A percentile compares a stretch with the other conserved stretches of the same genome.
phyloP scores from a whole-genome alignment of 2,329 filamentous ascomycete genomes.

The Cadophora gregata region DNA sequence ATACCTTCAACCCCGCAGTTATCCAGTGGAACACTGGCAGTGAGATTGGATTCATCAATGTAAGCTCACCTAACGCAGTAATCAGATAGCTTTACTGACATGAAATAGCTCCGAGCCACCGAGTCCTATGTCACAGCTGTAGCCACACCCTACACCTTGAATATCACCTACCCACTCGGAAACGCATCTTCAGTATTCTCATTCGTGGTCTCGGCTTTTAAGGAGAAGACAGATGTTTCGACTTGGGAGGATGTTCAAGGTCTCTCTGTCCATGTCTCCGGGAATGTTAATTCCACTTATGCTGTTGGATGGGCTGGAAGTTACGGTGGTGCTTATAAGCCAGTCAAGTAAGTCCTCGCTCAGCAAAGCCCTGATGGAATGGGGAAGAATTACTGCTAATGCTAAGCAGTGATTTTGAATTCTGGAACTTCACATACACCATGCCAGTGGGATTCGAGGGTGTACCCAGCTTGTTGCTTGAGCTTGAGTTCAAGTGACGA shows the following conservation, averaged over 20 bases:
- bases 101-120: slow-evolving; percentile 46
- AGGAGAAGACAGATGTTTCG: slow-evolving; percentile 50
- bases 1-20: slow-evolving; percentile 63
- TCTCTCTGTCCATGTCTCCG: slow-evolving; percentile 50
- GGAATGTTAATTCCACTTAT: slow-evolving; percentile 34
- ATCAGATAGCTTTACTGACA: background rate
- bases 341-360: slow-evolving; percentile 46
- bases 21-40: slow-evolving; percentile 60
- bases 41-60: slow-evolving; percentile 46
- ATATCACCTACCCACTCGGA: slow-evolving; percentile 60
- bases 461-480: slow-evolving; percentile 33
- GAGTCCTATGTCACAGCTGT: slow-evolving; percentile 50
- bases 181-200: slow-evolving; percentile 56
- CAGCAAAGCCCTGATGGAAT: background rate
- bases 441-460: slow-evolving; percentile 46
- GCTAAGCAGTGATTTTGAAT: slow-evolving; percentile 49
- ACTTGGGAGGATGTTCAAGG: slow-evolving; percentile 57
- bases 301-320: slow-evolving; percentile 32
- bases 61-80: slow-evolving; percentile 17
- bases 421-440: slow-evolving; percentile 53
- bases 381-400: slow-evolving; percentile 1
- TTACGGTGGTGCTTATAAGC: slow-evolving; percentile 45
- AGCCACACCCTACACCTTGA: slow-evolving; percentile 51
- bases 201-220: slow-evolving; percentile 55
- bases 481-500: slow-evolving; percentile 30